Percentiles rank a stretch among this genome's conserved stretches.
Conservation (phyloP, 805 yeast species). For the Lipomyces oligophaga region DNA sequence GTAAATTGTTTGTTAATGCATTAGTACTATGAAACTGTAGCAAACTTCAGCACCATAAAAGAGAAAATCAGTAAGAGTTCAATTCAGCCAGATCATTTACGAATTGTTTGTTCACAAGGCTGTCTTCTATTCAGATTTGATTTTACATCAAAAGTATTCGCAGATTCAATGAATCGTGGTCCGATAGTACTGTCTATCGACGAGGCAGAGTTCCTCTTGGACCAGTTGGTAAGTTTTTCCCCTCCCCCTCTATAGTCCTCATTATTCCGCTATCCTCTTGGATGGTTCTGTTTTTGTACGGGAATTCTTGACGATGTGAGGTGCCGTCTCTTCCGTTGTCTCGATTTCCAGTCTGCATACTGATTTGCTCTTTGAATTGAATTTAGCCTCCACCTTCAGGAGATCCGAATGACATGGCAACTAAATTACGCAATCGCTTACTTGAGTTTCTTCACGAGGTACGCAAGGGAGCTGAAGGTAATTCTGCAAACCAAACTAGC, state of each 20-base stretch:
- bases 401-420: conserved; percentile 12
- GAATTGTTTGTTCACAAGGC: too few species aligned
- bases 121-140: too few species aligned
- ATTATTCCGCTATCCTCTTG: not conserved
- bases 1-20: too few species aligned
- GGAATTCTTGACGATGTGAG: not conserved
- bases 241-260: too few species aligned
- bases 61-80: too few species aligned
- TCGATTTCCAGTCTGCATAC: not conserved
- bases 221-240: conserved; percentile 23
- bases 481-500: too few species aligned
- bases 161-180: conserved; percentile 30
- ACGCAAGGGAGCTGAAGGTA: conserved; percentile 28
- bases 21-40: too few species aligned
- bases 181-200: conserved; percentile 25
- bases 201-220: conserved; percentile 28
- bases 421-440: conserved; percentile 18
- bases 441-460: conserved; percentile 22
- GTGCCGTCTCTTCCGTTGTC: too few species aligned
- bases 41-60: too few species aligned
- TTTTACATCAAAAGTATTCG: too few species aligned
- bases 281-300: not conserved
- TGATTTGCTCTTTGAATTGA: too few species aligned
- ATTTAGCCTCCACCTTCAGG: conserved; percentile 18
- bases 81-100: too few species aligned